A percentile compares a stretch with the other conserved stretches of the same genome.
Evolutionary conservation across 2,329 filamentous ascomycete genomes (phyloP).

Genomic region (Cercospora nicotianae): DNA sequence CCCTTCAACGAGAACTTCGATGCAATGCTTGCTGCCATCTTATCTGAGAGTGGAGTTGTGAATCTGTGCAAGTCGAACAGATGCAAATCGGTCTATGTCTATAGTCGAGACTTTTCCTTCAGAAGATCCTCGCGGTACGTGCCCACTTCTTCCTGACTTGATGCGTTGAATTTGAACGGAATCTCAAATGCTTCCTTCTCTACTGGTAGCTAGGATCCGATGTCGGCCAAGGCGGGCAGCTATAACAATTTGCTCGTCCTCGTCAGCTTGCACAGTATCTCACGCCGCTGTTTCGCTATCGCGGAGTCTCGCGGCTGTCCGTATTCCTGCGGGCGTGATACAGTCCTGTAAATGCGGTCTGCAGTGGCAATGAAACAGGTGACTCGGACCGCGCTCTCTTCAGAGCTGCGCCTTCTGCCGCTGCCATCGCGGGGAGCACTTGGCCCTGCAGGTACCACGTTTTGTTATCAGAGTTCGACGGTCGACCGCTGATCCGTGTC

Average conservation of each 20-base stretch:
- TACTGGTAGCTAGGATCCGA: constrained; percentile 5
- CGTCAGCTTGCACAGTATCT: neutral
- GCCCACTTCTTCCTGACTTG: neutral
- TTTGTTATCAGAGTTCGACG: constrained; percentile 22
- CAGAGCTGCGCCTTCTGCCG: neutral
- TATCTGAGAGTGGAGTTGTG: neutral
- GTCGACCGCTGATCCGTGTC: constrained; percentile 5
- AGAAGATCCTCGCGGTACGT: neutral
- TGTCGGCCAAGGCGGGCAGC: neutral
- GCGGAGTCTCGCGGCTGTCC: neutral
- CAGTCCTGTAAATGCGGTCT: neutral
- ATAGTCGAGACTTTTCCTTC: neutral
- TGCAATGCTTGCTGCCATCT: constrained; percentile 17
- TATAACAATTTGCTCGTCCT: constrained; percentile 7
- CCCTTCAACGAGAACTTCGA: constrained; percentile 30
- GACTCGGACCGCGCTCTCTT: constrained; percentile 9
- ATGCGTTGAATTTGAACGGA: neutral
- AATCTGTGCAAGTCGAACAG: neutral
- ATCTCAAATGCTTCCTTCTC: neutral
- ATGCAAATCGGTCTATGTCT: neutral
- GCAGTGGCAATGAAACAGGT: neutral
- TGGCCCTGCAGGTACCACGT: constrained; percentile 18
- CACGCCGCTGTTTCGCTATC: constrained; percentile 1
- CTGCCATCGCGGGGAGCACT: constrained; percentile 1
- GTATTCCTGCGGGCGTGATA: neutral